Percentiles rank a stretch among this genome's conserved stretches.
Conservation (phyloP, 2,329 filamentous ascomycete species). For the Talaromyces sp. region DNA sequence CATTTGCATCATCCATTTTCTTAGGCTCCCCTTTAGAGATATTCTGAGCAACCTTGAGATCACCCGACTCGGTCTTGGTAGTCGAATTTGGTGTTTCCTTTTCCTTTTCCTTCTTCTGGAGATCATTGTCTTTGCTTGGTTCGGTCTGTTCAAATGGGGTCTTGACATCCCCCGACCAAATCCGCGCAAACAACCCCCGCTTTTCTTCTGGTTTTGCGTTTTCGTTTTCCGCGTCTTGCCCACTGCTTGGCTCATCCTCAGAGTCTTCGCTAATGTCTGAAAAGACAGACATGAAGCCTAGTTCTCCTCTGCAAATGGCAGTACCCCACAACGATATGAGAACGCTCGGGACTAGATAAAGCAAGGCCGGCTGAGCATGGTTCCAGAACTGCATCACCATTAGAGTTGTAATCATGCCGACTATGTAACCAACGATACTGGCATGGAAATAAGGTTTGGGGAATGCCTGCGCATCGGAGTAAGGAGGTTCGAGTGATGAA, state of each 20-base stretch:
- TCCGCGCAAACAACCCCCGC: conserved; percentile 24
- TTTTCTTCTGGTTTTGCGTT: conserved; percentile 41
- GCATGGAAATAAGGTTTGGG: conserved; percentile 82
- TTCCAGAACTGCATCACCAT: conserved; percentile 71
- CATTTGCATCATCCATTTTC: not conserved
- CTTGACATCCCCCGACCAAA: conserved; percentile 23
- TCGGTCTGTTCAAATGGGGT: conserved; percentile 8
- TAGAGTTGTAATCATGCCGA: conserved; percentile 74
- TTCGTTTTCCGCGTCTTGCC: conserved; percentile 30
- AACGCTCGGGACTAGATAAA: conserved; percentile 89
- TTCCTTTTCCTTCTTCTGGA: conserved; percentile 5
- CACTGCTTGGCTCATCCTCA: conserved; percentile 20
- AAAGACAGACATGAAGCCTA: conserved; percentile 73
- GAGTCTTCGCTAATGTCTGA: conserved; percentile 59
- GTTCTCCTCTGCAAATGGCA: conserved; percentile 65
- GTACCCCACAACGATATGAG: conserved; percentile 71
- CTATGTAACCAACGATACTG: conserved; percentile 68
- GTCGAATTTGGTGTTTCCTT: conserved; percentile 3
- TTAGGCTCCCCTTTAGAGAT: not conserved
- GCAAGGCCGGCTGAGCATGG: conserved; percentile 81
- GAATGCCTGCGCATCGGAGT: conserved; percentile 51
- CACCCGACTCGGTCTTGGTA: not conserved
- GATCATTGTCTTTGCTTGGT: conserved; percentile 6
- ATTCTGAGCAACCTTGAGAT: not conserved
- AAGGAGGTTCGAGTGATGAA: conserved; percentile 29